Evolutionary conservation across 1,284 basidiomycete genomes (phyloP), one percentile per base, ranked within the genome.

Genomic region (Tylopilus orsonianus): DNA sequence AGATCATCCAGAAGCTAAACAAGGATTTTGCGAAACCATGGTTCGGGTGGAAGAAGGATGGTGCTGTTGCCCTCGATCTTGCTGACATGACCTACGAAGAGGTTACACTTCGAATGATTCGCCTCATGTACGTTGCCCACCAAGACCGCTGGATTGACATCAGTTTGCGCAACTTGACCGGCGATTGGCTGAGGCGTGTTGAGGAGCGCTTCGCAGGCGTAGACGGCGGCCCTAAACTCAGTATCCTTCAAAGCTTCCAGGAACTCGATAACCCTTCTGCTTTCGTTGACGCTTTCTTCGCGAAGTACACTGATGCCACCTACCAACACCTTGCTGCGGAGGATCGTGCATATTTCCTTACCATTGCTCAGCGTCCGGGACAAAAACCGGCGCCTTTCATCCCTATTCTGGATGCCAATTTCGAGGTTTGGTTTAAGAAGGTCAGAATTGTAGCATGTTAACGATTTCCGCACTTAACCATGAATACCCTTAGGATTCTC

Each of bases 301-400:
- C 81, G 60, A 76, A 79, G 39, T 98, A 98, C 68, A 80, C 90
- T 13, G 77, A 86, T 37, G 93, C 93, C 12, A 83, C 81, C 40
- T 77, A 84, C 57, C 93, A 97, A 65, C 82, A 97, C 36, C 80
- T 99, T 44, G 90, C 93, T n/a, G 83, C 92, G 8, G 96, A 98
- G 70, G 96, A 99, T 70, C 87, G 89, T 56, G 89, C 92, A 0
- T 99, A 86, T 75, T 98, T 99, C 83, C 80, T 99, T 40, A 87
- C 90, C 32, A 96, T 99, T 63, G 80, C 90, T 36, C 94, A 97
- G 70, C 83, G 97, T 47, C 92, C 92, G 13, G 92, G 93, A 13
- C 96, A 99, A 78, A 99, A 99, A 76, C 97, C 97, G 0, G 95
- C 90, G 8, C 97, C 96, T 2, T 99, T 98, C 78, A 97, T 99